Evolutionary conservation across 805 yeast genomes (phyloP), one percentile per base, ranked within the genome.

Genomic region (Wickerhamiella azymoides): DNA sequence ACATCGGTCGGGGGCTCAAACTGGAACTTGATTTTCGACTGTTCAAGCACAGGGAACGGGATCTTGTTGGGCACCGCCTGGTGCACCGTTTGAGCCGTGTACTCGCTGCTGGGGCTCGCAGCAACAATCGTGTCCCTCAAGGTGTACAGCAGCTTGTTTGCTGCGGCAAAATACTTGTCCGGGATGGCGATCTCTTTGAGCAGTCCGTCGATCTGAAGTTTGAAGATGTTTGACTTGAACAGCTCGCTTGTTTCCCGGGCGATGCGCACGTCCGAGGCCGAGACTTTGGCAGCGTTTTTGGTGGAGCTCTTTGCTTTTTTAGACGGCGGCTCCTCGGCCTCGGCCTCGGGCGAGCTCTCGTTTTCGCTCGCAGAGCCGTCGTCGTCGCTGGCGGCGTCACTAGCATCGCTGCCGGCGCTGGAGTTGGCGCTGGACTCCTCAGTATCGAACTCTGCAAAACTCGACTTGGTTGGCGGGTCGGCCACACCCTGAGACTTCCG

Each of bases 241-340:
- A 89, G 66, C 61, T 88, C 96, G 1, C 94, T 92, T 1, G 96
- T 84, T 61, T 88, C 96, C 55, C 94, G 73, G 0, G 96, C 95
- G 2, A 82, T 73, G 56, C 89, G 95, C 39, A 89, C 77, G 48
- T 92, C 96, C 54, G 84, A 88, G 6, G 45, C 45, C 14, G 17
- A 19, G 14, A 33, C 21, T 16, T 35, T 17, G 16, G 33, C 16
- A 3, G 16, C 30, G 8, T 17, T 19, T 13, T 28, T 17, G 36
- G 43, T n/a, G n/a, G n/a, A n/a, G n/a, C n/a, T n/a, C n/a, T n/a
- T n/a, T n/a, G n/a, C 4, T 19, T 30, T 28, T 39, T 39, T 39
- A 9, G 26, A n/a, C n/a, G n/a, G n/a, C n/a, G n/a, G n/a, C n/a
- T n/a, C n/a, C n/a, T n/a, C n/a, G n/a, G n/a, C n/a, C n/a, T 10